Evolutionary conservation across 495 filamentous ascomycete species (phyloP).

Genomic region (Haplographium delicatum): DNA sequence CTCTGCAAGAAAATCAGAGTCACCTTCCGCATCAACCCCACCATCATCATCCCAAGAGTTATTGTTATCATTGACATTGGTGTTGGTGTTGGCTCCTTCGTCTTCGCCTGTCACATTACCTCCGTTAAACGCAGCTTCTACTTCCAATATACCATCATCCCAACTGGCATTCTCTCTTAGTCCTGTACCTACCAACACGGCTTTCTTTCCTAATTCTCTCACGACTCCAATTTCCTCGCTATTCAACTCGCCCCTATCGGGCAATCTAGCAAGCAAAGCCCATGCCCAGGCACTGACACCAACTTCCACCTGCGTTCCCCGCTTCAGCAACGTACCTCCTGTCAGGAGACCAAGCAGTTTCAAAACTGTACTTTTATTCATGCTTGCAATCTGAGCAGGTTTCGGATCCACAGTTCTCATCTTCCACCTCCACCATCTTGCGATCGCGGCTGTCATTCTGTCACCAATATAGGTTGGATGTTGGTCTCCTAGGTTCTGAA

Average conservation of each 20-base stretch:
- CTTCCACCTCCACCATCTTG: conserved; percentile 42
- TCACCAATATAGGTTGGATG: conserved; percentile 54
- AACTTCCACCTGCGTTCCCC: conserved; percentile 31
- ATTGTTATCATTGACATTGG: too few relatives aligned
- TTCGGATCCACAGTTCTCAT: conserved; percentile 51
- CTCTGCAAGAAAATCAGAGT: too few relatives aligned
- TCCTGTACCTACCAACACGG: conserved; percentile 38
- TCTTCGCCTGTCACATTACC: too few relatives aligned
- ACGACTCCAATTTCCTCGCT: conserved; percentile 53
- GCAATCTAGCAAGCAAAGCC: conserved; percentile 53
- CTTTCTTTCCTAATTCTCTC: conserved; percentile 55
- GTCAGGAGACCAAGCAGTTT: conserved; percentile 50
- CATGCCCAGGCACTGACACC: conserved; percentile 54
- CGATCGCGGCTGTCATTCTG: conserved; percentile 37
- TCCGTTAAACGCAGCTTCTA: too few relatives aligned
- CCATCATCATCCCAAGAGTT: conserved; percentile 17
- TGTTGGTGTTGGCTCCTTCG: too few relatives aligned
- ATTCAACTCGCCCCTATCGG: conserved; percentile 50
- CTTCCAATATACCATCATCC: conserved; percentile 23
- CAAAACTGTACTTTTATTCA: conserved; percentile 58
- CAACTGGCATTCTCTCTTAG: conserved; percentile 21
- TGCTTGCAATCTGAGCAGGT: conserved; percentile 61
- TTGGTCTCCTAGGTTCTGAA: conserved; percentile 46
- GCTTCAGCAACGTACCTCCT: conserved; percentile 38
- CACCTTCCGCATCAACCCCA: too few relatives aligned